Evolutionary conservation across 1,139 yeast species (phyloP).

Genomic region (Diutina ranongensis): DNA sequence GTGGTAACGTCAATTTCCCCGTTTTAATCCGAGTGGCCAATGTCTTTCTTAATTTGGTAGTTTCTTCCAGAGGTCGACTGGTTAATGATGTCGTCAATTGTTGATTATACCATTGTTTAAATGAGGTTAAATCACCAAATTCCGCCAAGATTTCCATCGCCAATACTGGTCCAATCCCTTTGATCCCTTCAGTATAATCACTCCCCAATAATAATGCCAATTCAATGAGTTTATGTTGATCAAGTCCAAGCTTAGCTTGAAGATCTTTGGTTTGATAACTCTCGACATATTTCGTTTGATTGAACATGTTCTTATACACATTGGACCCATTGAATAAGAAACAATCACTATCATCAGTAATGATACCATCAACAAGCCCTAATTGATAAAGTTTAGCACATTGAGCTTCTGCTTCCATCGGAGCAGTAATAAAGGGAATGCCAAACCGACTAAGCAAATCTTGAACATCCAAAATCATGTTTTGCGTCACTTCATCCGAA

Average conservation of each 20-base stretch:
- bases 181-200: conserved; percentile 87
- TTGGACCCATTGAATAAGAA: conserved; percentile 84
- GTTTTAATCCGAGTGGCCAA: conserved; percentile 44
- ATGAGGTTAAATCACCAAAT: conserved; percentile 36
- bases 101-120: conserved; percentile 24
- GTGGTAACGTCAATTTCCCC: conserved; percentile 52
- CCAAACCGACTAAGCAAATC: conserved; percentile 81
- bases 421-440: conserved; percentile 87
- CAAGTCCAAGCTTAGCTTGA: conserved; percentile 53
- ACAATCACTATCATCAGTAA: conserved; percentile 96
- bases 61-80: not conserved
- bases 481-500: conserved; percentile 80
- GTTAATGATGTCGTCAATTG: not conserved
- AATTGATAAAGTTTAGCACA: conserved; percentile 67
- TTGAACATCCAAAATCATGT: conserved; percentile 85
- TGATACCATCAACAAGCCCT: conserved; percentile 82
- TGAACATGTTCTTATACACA: conserved; percentile 88
- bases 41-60: conserved; percentile 22
- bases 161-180: conserved; percentile 86
- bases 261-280: conserved; percentile 58
- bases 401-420: conserved; percentile 98
- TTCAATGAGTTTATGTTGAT: conserved; percentile 53
- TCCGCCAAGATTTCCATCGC: conserved; percentile 92
- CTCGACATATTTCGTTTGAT: conserved; percentile 86
- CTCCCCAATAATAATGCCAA: conserved; percentile 80